phyloP scores from a whole-genome alignment of 169 alveolate species.

The Plasmodium inui region DNA sequence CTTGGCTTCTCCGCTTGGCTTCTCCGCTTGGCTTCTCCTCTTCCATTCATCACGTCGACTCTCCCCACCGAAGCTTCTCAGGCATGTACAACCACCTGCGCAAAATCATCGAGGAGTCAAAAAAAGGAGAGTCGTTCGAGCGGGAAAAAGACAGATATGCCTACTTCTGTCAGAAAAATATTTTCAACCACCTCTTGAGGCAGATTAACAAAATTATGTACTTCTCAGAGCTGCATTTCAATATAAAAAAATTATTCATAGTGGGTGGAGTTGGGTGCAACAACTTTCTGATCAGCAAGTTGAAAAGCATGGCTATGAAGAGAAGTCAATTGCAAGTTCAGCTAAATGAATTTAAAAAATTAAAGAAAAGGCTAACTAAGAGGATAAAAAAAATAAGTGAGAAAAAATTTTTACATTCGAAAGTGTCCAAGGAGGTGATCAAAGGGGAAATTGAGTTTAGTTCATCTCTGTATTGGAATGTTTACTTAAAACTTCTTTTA shows the following conservation, averaged over 20 bases:
- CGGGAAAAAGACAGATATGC: conserved; percentile 66
- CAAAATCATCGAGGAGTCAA: conserved; percentile 33
- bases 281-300: conserved; percentile 24
- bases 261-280: conserved; percentile 75
- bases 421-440: conserved; percentile 14
- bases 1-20: background rate
- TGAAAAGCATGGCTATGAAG: conserved; percentile 19
- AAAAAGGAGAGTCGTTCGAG: conserved; percentile 48
- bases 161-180: conserved; percentile 43
- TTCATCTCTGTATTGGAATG: conserved; percentile 36
- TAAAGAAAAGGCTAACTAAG: conserved; percentile 58
- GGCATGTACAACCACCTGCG: conserved; percentile 58
- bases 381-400: conserved; percentile 44
- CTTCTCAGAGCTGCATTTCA: conserved; percentile 61
- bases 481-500: conserved; percentile 53
- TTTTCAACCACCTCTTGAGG: conserved; percentile 39
- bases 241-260: conserved; percentile 54
- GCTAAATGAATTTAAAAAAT: conserved; percentile 43
- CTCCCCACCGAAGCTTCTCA: conserved; percentile 19
- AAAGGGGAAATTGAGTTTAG: conserved; percentile 7
- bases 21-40: background rate
- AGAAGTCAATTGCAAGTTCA: conserved; percentile 21
- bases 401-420: background rate
- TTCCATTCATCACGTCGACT: background rate
- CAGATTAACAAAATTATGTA: conserved; percentile 69